Conservation (phyloP, 2,329 filamentous ascomycete genomes). For the Drechmeria coniospora region DNA sequence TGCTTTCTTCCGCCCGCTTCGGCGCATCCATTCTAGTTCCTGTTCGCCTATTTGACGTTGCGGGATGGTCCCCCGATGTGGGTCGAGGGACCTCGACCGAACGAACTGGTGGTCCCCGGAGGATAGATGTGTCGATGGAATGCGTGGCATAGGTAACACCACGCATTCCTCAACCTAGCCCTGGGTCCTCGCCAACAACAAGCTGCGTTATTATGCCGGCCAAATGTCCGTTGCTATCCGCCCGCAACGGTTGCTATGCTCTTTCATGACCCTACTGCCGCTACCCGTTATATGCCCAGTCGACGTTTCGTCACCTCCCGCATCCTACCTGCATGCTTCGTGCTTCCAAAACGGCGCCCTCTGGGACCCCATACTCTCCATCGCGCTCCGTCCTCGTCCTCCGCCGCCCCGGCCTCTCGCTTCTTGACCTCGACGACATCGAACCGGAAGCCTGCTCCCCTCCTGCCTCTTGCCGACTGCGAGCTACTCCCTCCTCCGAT, state of each 20-base stretch:
- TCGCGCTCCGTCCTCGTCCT: background rate
- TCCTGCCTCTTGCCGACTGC: background rate
- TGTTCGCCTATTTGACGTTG: background rate
- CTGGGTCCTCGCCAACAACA: slow-evolving; percentile 1
- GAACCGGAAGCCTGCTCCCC: no score
- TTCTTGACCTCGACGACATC: no score
- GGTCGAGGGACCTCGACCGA: background rate
- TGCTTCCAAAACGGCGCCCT: no score
- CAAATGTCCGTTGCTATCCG: slow-evolving; percentile 2
- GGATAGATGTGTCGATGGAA: slow-evolving; percentile 4
- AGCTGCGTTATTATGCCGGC: no score
- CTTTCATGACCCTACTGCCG: background rate
- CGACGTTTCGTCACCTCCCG: slow-evolving; percentile 1
- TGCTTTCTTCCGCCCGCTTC: background rate
- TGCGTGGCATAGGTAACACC: slow-evolving; percentile 1
- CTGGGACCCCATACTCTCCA: no score
- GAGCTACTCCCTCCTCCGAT: no score
- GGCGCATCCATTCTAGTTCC: background rate
- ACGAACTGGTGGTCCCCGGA: no score
- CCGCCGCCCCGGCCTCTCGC: no score
- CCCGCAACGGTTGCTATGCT: no score
- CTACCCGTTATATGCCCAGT: slow-evolving; percentile 2
- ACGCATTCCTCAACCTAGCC: slow-evolving; percentile 3
- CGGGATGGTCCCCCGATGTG: background rate
- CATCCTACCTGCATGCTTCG: background rate